Percentiles rank a stretch among this genome's conserved stretches.
phyloP scores from a whole-genome alignment of 805 yeast genomes.

The Pichia thaimueangensis region DNA sequence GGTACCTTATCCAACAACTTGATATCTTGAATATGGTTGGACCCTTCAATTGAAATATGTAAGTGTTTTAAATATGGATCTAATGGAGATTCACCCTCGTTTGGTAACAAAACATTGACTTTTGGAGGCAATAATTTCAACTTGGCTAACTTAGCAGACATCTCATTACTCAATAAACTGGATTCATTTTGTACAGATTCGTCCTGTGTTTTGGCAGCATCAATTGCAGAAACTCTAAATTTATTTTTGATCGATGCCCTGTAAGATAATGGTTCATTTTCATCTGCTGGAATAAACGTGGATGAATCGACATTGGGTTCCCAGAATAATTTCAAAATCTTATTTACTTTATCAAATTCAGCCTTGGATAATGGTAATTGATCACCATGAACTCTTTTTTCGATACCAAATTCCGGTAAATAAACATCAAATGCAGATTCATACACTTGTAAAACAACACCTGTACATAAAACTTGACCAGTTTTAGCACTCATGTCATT shows the following conservation, averaged over 20 bases:
- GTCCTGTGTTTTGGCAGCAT: conserved; percentile 58
- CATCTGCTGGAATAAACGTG: conserved; percentile 86
- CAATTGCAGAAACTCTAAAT: conserved; percentile 61
- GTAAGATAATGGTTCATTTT: conserved; percentile 68
- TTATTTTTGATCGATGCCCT: conserved; percentile 73
- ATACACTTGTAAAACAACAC: conserved; percentile 84
- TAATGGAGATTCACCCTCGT: conserved; percentile 33
- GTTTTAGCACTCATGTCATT: conserved; percentile 64
- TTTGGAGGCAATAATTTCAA: conserved; percentile 35
- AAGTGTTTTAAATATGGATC: conserved; percentile 54
- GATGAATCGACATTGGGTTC: conserved; percentile 90
- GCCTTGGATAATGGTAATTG: conserved; percentile 90
- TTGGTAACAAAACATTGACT: conserved; percentile 9
- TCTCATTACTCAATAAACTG: conserved; percentile 33
- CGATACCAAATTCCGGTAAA: conserved; percentile 90
- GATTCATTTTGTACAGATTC: conserved; percentile 27
- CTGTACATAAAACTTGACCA: conserved; percentile 80
- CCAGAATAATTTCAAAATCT: conserved; percentile 82
- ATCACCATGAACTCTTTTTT: conserved; percentile 95
- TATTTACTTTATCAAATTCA: conserved; percentile 68
- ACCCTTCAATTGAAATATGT: conserved; percentile 55
- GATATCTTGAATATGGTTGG: conserved; percentile 69
- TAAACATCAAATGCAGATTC: conserved; percentile 94
- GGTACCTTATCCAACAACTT: conserved; percentile 75
- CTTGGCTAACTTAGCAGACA: conserved; percentile 42